Conservation (phyloP, 164 flowering plant species). For the Umbilicus rupestris region DNA sequence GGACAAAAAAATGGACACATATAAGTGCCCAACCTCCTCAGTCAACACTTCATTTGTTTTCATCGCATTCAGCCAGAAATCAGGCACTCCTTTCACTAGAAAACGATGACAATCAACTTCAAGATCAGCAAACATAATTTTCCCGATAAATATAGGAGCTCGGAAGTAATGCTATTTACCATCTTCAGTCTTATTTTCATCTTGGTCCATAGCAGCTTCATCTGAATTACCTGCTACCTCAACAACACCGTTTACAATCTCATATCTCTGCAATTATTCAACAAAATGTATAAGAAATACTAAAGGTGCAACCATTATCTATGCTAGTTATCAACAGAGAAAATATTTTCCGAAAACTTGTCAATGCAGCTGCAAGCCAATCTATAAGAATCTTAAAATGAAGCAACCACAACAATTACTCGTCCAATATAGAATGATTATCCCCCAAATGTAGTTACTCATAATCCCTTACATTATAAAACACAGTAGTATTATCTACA, state of each 20-base stretch:
- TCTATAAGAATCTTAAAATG: background rate
- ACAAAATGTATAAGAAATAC: background rate
- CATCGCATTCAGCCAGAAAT: slow-evolving; percentile 88
- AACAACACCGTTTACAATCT: slow-evolving; percentile 65
- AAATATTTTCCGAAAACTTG: background rate
- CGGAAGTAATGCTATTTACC: slow-evolving; percentile 13
- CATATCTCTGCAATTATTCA: slow-evolving; percentile 44
- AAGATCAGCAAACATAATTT: background rate
- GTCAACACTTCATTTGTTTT: slow-evolving; percentile 66
- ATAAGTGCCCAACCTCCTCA: slow-evolving; percentile 43
- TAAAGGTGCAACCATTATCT: background rate
- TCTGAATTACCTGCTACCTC: slow-evolving; percentile 56
- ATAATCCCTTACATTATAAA: background rate
- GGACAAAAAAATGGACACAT: background rate
- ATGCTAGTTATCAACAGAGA: background rate
- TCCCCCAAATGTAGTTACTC: background rate
- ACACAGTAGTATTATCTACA: too few species aligned
- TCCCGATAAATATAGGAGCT: background rate
- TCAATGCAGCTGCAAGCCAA: background rate
- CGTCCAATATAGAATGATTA: background rate
- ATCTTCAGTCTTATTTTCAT: slow-evolving; percentile 31
- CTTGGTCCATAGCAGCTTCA: slow-evolving; percentile 35
- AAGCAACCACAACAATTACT: background rate
- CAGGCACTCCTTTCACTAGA: slow-evolving; percentile 82
- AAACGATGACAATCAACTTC: background rate